phyloP scores from a whole-genome alignment of 352 stramenopile species.

The Achlya hypogyna region DNA sequence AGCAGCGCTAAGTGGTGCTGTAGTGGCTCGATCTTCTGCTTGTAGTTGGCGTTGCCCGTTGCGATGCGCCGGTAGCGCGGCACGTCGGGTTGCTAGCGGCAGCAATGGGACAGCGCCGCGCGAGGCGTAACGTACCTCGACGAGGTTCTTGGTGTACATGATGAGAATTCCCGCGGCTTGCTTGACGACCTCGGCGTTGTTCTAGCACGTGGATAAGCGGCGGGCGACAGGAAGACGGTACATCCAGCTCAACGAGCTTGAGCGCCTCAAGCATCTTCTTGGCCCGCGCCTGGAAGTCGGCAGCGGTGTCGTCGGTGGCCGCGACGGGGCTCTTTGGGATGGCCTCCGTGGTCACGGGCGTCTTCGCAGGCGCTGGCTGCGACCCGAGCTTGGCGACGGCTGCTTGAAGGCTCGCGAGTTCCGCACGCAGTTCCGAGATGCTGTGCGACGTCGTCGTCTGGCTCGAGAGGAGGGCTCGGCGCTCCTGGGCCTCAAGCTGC shows the following conservation, averaged over 20 bases:
- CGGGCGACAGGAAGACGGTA: conserved; percentile 18
- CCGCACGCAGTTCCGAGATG: neutral
- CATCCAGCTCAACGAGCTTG: conserved; percentile 26
- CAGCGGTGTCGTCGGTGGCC: conserved; percentile 23
- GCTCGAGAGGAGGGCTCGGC: neutral
- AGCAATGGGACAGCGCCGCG: neutral
- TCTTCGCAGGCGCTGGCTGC: conserved; percentile 31
- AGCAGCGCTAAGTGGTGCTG: conserved; percentile 70
- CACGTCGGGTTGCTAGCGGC: conserved; percentile 57
- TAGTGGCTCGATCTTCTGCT: conserved; percentile 75
- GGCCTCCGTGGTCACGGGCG: neutral
- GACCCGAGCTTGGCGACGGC: neutral
- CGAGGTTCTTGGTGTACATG: conserved; percentile 83
- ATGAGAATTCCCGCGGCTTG: conserved; percentile 56
- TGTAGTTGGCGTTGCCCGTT: conserved; percentile 71
- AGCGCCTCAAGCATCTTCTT: conserved; percentile 35
- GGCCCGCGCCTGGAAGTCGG: conserved; percentile 36
- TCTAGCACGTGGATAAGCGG: too few relatives aligned
- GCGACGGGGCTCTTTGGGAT: neutral
- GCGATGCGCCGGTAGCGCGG: conserved; percentile 74
- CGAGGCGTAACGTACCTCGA: conserved; percentile 35
- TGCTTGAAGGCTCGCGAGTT: neutral
- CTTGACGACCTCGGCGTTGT: conserved; percentile 59
- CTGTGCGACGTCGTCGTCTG: neutral
- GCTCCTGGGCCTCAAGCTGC: neutral